Percentiles rank a stretch among this genome's conserved stretches.
These are phyloP conservation scores for Flaveria linearis DNA, from an alignment of 129 eudicot species.

Conservation along the genomic window DNA sequence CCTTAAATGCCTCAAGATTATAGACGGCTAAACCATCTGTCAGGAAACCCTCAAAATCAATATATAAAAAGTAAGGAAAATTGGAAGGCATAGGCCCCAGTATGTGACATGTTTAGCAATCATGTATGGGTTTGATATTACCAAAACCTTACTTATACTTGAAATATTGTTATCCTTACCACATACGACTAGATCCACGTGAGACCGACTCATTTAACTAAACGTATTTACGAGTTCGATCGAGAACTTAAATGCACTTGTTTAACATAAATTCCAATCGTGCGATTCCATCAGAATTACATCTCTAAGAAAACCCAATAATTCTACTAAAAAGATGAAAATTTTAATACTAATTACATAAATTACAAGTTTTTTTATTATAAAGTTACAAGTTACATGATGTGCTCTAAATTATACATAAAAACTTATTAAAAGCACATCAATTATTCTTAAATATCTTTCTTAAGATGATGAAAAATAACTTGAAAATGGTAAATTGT, in stretches of 20 bases:
- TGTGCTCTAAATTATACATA: no score
- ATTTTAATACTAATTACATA: neutral
- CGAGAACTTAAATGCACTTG: neutral
- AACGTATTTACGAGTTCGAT: no score
- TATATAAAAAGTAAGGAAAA: neutral
- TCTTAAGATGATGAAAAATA: no score
- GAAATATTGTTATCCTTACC: neutral
- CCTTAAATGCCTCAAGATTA: no score
- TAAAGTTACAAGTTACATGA: neutral
- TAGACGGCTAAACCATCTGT: no score
- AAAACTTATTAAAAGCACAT: no score
- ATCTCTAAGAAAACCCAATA: neutral
- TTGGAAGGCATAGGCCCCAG: no score
- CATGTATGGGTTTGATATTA: neutral
- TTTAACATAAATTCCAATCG: no score
- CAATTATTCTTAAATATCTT: no score
- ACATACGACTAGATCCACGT: neutral
- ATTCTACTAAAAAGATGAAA: neutral
- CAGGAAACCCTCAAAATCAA: neutral
- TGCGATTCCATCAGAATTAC: neutral
- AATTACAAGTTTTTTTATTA: neutral
- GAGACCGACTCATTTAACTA: no score
- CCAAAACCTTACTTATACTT: neutral
- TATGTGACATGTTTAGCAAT: neutral
- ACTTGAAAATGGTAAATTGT: no score